Conservation (phyloP, 495 filamentous ascomycete genomes). For the Jackrogersella multiformis region DNA sequence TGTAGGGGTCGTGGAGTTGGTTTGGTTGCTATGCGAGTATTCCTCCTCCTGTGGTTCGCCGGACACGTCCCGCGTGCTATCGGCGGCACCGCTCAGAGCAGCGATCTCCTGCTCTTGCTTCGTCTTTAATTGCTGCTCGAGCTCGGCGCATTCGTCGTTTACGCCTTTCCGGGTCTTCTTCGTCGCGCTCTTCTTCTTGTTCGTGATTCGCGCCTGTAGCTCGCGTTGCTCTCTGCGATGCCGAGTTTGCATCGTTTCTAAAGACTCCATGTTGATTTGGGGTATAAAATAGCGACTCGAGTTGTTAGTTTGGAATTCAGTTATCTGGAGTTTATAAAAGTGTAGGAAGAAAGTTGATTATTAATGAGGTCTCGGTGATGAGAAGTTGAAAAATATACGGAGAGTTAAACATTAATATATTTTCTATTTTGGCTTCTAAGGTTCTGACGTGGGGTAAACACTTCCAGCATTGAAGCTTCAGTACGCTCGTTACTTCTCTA, state of each 20-base stretch:
- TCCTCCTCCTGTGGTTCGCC: conserved; percentile 37
- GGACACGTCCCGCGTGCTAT: conserved; percentile 18
- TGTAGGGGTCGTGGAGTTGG: conserved; percentile 13
- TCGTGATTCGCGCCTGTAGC: conserved; percentile 81
- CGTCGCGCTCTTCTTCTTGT: conserved; percentile 93
- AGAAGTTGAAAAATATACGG: neutral
- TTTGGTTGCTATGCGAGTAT: conserved; percentile 27
- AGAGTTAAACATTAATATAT: neutral
- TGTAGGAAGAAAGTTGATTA: neutral
- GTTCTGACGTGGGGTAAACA: neutral
- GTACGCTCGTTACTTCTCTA: no score
- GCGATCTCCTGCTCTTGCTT: conserved; percentile 73
- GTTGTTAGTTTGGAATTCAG: neutral
- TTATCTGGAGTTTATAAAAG: neutral
- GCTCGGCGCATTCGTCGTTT: conserved; percentile 80
- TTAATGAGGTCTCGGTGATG: no score
- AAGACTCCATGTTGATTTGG: conserved; percentile 46
- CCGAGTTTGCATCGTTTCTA: conserved; percentile 79
- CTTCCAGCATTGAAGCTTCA: no score
- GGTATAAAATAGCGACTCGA: neutral
- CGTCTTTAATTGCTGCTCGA: conserved; percentile 75
- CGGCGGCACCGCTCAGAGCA: conserved; percentile 58
- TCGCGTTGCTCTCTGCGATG: conserved; percentile 92
- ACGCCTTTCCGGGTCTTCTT: conserved; percentile 95
- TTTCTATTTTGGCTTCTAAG: no score